Percentiles rank a stretch among this genome's conserved stretches.
Evolutionary conservation across 2,329 filamentous ascomycete species (phyloP).

Genomic region (Colletotrichum falcatum): DNA sequence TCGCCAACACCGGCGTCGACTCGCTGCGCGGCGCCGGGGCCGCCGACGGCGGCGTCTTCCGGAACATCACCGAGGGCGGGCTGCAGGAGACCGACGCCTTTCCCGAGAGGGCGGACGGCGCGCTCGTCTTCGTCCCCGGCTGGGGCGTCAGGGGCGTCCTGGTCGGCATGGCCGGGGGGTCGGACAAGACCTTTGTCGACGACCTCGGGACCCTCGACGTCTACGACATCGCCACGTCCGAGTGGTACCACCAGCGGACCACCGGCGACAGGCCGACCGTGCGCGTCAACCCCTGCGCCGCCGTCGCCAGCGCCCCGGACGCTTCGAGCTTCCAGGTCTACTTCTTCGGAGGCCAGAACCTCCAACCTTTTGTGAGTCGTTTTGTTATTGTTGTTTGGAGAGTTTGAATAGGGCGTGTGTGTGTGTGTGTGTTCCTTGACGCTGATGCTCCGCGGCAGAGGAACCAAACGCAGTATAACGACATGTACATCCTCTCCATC

Average conservation of each 20-base stretch:
- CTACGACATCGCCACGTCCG: conserved; percentile 78
- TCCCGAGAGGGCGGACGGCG: conserved; percentile 79
- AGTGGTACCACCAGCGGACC: conserved; percentile 81
- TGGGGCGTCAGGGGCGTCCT: conserved; percentile 79
- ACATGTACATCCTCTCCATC: conserved; percentile 81
- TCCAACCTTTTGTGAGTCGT: conserved; percentile 70
- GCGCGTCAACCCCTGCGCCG: conserved; percentile 79
- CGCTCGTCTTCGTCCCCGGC: conserved; percentile 79
- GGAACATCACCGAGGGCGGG: conserved; percentile 80
- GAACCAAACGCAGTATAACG: conserved; percentile 70
- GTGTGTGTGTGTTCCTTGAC: neutral
- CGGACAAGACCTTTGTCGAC: conserved; percentile 74
- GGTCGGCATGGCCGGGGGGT: conserved; percentile 79
- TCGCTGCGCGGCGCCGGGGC: conserved; percentile 67
- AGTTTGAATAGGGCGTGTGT: neutral
- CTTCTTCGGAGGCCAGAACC: conserved; percentile 81
- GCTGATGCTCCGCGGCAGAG: conserved; percentile 46
- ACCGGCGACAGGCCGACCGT: conserved; percentile 71
- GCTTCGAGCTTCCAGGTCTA: conserved; percentile 83
- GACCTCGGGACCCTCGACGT: conserved; percentile 71
- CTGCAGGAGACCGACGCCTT: conserved; percentile 69
- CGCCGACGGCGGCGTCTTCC: conserved; percentile 71
- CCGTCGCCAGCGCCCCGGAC: conserved; percentile 76
- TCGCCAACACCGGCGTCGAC: conserved; percentile 71
- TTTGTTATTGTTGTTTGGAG: too few species aligned